These are phyloP conservation scores for Allium cepa DNA, from an alignment of 106 monocot species.

Conservation along the genomic window DNA sequence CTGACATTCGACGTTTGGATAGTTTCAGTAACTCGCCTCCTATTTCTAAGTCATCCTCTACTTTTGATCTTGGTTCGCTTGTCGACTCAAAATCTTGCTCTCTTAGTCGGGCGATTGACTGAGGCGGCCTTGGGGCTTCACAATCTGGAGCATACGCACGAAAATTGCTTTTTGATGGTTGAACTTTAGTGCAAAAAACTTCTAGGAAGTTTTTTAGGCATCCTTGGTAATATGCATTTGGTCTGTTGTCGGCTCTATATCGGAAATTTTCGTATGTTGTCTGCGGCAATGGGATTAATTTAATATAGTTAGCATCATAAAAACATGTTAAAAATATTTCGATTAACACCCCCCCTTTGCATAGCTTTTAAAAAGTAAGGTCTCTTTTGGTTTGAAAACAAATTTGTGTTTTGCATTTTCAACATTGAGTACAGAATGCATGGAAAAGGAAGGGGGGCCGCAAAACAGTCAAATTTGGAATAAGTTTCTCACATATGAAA, in stretches of 20 bases:
- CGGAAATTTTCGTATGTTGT: constrained; percentile 97
- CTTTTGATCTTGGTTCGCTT: constrained; percentile 61
- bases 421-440: no score
- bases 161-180: constrained; percentile 68
- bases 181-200: constrained; percentile 65
- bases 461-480: no score
- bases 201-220: constrained; percentile 71
- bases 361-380: no score
- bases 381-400: no score
- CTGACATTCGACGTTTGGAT: constrained; percentile 50
- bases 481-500: no score
- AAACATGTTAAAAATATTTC: background rate
- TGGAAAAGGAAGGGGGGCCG: no score
- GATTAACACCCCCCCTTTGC: no score
- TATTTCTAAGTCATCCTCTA: constrained; percentile 90
- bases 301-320: background rate
- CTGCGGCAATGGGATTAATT: constrained; percentile 16
- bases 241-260: constrained; percentile 65
- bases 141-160: constrained; percentile 39
- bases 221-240: constrained; percentile 58
- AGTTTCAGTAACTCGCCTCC: constrained; percentile 78
- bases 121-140: constrained; percentile 24
- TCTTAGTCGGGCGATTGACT: background rate
- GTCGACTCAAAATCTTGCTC: constrained; percentile 29
- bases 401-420: no score